A percentile compares a stretch with the other conserved stretches of the same genome.
These are phyloP conservation scores for Leishmania martiniquensis DNA, from an alignment of 208 protist genomes.

Conservation along the genomic window DNA sequence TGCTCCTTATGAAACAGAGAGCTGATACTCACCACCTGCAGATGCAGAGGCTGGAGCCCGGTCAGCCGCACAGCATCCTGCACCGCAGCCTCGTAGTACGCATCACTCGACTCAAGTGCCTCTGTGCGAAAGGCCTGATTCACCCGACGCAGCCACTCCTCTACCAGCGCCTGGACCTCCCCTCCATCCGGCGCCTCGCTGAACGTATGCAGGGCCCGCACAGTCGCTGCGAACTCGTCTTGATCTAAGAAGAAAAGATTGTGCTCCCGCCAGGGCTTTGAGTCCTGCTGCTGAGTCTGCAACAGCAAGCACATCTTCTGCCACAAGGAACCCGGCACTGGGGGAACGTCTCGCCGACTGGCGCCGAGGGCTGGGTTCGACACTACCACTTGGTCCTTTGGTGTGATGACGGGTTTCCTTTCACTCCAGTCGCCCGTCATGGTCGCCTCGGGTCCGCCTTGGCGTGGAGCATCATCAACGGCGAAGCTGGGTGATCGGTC, in stretches of 20 bases:
- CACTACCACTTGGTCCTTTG: conserved; percentile 15
- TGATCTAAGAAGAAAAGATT: conserved; percentile 58
- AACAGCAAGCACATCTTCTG: conserved; percentile 33
- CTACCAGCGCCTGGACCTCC: conserved; percentile 43
- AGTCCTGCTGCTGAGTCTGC: conserved; percentile 15
- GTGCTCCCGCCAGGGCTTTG: conserved; percentile 26
- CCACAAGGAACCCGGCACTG: conserved; percentile 21
- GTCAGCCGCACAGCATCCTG: conserved; percentile 50
- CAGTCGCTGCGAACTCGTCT: conserved; percentile 33
- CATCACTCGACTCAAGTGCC: conserved; percentile 34
- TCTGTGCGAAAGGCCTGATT: conserved; percentile 48
- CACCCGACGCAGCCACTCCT: conserved; percentile 56
- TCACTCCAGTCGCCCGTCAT: background rate
- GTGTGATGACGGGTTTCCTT: conserved; percentile 6
- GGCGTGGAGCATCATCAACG: background rate
- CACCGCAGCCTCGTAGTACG: conserved; percentile 52
- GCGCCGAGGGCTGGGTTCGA: background rate
- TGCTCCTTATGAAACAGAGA: conserved; percentile 66
- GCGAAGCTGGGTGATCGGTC: conserved; percentile 27
- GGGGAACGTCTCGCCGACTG: background rate
- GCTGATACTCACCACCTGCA: conserved; percentile 50
- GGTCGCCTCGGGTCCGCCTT: background rate
- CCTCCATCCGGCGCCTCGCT: conserved; percentile 21
- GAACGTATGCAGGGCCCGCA: conserved; percentile 32
- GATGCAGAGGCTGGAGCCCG: conserved; percentile 54